Percentiles rank a stretch among this genome's conserved stretches.
Conservation (phyloP, 192 early-diverging fungal genomes). For the Lunasporangiospora selenospora region DNA sequence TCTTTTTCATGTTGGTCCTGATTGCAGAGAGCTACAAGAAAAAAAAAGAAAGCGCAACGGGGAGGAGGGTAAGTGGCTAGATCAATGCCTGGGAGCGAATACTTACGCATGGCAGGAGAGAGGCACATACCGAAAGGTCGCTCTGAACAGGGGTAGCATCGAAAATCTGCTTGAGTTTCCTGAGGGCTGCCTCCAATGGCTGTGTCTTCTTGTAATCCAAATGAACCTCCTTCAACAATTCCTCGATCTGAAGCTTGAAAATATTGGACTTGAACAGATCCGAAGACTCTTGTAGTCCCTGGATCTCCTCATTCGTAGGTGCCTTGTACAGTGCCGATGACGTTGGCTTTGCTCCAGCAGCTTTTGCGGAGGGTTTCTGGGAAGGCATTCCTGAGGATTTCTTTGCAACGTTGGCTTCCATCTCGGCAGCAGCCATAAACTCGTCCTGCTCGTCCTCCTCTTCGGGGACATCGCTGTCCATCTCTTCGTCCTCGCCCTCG, state of each 20-base stretch:
- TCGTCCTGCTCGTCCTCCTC: conserved; percentile 44
- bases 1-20: conserved; percentile 55
- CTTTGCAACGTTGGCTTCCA: conserved; percentile 43
- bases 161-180: conserved; percentile 71
- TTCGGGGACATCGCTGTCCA: conserved; percentile 17
- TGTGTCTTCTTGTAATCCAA: conserved; percentile 66
- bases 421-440: conserved; percentile 42
- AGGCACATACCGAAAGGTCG: conserved; percentile 54
- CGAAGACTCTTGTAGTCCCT: conserved; percentile 80
- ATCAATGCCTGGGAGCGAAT: conserved; percentile 39
- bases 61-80: not conserved
- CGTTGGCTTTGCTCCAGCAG: conserved; percentile 8
- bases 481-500: conserved; percentile 48
- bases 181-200: conserved; percentile 68
- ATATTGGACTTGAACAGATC: conserved; percentile 91
- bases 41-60: not conserved
- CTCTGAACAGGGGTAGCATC: conserved; percentile 61
- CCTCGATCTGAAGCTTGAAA: conserved; percentile 88
- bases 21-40: conserved; percentile 50
- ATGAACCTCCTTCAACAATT: conserved; percentile 72
- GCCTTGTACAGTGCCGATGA: conserved; percentile 51
- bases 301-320: conserved; percentile 83
- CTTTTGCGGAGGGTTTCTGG: conserved; percentile 14
- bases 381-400: too few species aligned
- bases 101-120: conserved; percentile 32